These are phyloP conservation scores for Boechera divaricarpa DNA, from an alignment of 345 rosid species.

Conservation along the genomic window DNA sequence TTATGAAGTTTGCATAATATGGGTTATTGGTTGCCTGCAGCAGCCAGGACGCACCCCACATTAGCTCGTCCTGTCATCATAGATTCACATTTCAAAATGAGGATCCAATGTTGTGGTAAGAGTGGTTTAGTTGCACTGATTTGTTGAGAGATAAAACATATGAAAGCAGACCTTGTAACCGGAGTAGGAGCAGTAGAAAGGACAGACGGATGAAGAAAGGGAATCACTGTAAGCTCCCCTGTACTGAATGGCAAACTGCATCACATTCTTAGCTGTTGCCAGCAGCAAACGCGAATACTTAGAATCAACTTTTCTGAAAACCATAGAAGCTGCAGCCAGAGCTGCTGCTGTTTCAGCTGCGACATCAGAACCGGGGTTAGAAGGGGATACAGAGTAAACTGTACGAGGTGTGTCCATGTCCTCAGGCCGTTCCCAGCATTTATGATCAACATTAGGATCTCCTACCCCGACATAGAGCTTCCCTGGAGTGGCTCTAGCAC, in stretches of 20 bases:
- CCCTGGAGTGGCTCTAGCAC: conserved; percentile 76
- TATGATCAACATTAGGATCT: conserved; percentile 86
- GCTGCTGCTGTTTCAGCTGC: conserved; percentile 94
- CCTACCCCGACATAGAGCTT: conserved; percentile 93
- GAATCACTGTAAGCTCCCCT: conserved; percentile 83
- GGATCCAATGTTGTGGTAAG: background rate
- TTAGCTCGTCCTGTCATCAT: conserved; percentile 71
- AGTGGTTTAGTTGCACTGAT: conserved; percentile 17
- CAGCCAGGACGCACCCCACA: conserved; percentile 94
- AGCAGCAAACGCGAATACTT: conserved; percentile 59
- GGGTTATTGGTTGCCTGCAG: conserved; percentile 71
- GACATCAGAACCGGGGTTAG: conserved; percentile 87
- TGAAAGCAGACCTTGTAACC: conserved; percentile 70
- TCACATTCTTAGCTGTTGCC: conserved; percentile 63
- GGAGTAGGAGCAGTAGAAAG: conserved; percentile 90
- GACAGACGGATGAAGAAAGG: conserved; percentile 79
- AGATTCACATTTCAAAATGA: background rate
- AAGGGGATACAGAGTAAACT: conserved; percentile 71
- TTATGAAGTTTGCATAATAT: conserved; percentile 64
- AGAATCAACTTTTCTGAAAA: conserved; percentile 65
- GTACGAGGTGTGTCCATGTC: conserved; percentile 88
- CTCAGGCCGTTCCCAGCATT: conserved; percentile 96
- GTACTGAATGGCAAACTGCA: conserved; percentile 80
- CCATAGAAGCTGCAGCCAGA: conserved; percentile 90
- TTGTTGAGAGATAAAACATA: conserved; percentile 9